These are phyloP conservation scores for Syzygium jambos DNA, from an alignment of 345 rosid genomes.

Conservation along the genomic window DNA sequence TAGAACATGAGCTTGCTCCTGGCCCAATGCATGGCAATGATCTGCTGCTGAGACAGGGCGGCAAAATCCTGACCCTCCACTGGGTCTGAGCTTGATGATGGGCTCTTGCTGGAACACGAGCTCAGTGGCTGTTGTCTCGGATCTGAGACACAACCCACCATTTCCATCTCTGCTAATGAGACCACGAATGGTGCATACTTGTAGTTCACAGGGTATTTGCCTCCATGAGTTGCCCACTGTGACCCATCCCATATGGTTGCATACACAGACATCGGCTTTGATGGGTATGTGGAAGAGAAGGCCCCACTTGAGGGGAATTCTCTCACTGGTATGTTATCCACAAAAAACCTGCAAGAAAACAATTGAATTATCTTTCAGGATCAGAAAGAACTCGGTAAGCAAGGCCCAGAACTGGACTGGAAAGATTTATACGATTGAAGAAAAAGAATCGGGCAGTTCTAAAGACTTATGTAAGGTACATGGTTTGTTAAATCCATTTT, in stretches of 20 bases:
- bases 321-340: slow-evolving; percentile 79
- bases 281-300: slow-evolving; percentile 46
- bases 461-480: neutral
- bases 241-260: slow-evolving; percentile 95
- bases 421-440: neutral
- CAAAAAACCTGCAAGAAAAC: slow-evolving; percentile 44
- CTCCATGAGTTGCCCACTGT: slow-evolving; percentile 94
- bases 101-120: slow-evolving; percentile 37
- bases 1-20: slow-evolving; percentile 86
- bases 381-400: neutral
- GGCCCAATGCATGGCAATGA: slow-evolving; percentile 74
- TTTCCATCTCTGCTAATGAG: slow-evolving; percentile 44
- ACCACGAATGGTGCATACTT: slow-evolving; percentile 66
- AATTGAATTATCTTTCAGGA: neutral
- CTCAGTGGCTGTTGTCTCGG: slow-evolving; percentile 5
- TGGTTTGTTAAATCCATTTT: neutral
- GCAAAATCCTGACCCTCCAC: slow-evolving; percentile 58
- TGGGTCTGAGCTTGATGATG: slow-evolving; percentile 51
- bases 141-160: slow-evolving; percentile 45
- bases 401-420: neutral
- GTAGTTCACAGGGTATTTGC: slow-evolving; percentile 85
- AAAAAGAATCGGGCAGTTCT: neutral
- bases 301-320: slow-evolving; percentile 46
- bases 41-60: slow-evolving; percentile 53
- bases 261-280: slow-evolving; percentile 74